Evolutionary conservation across 306 rosid species (phyloP).

Genomic region (Rosa rugosa): DNA sequence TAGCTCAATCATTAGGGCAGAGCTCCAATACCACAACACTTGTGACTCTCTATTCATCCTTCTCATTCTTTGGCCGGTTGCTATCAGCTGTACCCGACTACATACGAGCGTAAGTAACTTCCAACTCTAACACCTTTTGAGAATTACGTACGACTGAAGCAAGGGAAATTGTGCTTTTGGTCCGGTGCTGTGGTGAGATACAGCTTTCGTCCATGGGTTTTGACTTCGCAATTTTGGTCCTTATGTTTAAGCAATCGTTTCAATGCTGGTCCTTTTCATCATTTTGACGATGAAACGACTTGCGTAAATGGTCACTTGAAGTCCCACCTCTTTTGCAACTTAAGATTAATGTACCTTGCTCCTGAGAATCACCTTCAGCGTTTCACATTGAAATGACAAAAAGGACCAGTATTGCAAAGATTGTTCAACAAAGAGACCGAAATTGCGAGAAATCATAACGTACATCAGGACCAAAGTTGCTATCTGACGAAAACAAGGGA

Average conservation of each 20-base stretch:
- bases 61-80: slow-evolving; percentile 95
- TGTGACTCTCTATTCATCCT: slow-evolving; percentile 79
- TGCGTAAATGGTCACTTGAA: background rate
- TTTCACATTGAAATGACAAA: background rate
- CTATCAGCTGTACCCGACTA: slow-evolving; percentile 94
- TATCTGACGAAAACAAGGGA: background rate
- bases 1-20: slow-evolving; percentile 78
- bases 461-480: background rate
- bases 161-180: background rate
- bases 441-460: background rate
- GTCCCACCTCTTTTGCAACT: no score
- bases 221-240: background rate
- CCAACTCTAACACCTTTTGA: background rate
- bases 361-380: background rate
- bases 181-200: background rate
- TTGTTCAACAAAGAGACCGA: background rate
- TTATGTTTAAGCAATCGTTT: background rate
- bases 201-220: background rate
- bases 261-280: background rate
- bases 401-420: background rate
- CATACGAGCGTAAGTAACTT: slow-evolving; percentile 61
- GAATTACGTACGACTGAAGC: background rate
- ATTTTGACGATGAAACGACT: background rate
- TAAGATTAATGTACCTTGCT: background rate
- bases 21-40: slow-evolving; percentile 55